phyloP scores from a whole-genome alignment of 495 filamentous ascomycete genomes.

The Neurospora discreta region DNA sequence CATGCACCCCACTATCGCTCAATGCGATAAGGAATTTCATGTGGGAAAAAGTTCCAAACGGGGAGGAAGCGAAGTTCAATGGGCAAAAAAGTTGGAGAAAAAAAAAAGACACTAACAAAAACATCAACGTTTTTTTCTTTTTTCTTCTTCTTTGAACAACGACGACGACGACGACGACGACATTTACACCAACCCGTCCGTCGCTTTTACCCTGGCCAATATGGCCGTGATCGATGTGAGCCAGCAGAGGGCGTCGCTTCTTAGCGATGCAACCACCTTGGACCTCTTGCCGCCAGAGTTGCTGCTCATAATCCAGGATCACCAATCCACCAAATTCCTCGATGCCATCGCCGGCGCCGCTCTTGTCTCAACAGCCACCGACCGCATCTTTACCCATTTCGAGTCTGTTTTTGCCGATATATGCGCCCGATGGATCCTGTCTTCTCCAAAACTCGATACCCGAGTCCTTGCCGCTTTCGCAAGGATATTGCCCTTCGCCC shows the following conservation, averaged over 20 bases:
- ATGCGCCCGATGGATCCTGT: conserved; percentile 61
- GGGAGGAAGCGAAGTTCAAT: not conserved
- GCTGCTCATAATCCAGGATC: conserved; percentile 49
- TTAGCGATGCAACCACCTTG: conserved; percentile 31
- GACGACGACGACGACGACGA: not conserved
- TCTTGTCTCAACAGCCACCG: conserved; percentile 52
- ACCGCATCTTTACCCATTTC: conserved; percentile 57
- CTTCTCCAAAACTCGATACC: conserved; percentile 29
- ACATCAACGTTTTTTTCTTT: conserved; percentile 11
- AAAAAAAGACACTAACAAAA: conserved; percentile 9
- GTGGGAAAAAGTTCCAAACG: not conserved
- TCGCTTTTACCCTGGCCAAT: conserved; percentile 2
- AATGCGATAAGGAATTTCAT: not conserved
- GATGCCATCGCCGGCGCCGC: conserved; percentile 57
- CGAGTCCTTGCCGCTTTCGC: conserved; percentile 61
- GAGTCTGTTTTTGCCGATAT: conserved; percentile 65
- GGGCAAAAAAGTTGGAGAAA: conserved; percentile 18
- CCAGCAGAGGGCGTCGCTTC: conserved; percentile 27
- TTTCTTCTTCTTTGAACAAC: too few relatives aligned
- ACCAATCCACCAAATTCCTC: conserved; percentile 53
- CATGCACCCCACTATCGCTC: not conserved
- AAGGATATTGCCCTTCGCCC: conserved; percentile 66
- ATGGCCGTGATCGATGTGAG: conserved; percentile 37
- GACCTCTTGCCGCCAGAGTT: conserved; percentile 53
- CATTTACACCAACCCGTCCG: conserved; percentile 1